Conservation (phyloP, 2,329 filamentous ascomycete genomes). For the Xylaria sp. region DNA sequence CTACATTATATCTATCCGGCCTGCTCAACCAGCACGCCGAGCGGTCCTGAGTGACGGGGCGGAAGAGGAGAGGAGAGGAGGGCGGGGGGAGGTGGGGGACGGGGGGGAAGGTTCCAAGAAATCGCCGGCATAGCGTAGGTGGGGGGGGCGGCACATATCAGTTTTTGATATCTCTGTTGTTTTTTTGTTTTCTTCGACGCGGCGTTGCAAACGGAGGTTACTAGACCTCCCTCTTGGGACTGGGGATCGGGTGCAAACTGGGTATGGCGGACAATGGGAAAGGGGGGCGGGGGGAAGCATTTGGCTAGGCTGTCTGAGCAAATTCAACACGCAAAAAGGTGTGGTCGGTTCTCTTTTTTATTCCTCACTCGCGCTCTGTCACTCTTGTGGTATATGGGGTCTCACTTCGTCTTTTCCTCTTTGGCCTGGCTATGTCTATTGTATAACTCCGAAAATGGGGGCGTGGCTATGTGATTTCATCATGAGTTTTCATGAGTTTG, state of each 20-base stretch:
- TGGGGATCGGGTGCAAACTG: not conserved
- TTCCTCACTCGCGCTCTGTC: slow-evolving; percentile 10
- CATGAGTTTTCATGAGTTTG: too few species aligned
- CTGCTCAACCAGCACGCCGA: slow-evolving; percentile 9
- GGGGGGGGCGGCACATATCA: slow-evolving; percentile 11
- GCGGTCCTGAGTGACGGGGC: slow-evolving; percentile 15
- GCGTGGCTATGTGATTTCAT: slow-evolving; percentile 30
- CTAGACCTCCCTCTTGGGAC: slow-evolving; percentile 16
- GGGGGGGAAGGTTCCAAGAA: not conserved
- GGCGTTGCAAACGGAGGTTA: slow-evolving; percentile 28
- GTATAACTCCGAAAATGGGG: slow-evolving; percentile 28
- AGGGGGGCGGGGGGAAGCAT: slow-evolving; percentile 14
- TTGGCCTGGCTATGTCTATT: slow-evolving; percentile 24
- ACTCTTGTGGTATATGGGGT: not conserved
- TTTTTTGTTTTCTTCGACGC: slow-evolving; percentile 1
- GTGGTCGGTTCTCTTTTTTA: slow-evolving; percentile 31
- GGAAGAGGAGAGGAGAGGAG: not conserved
- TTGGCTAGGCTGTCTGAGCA: slow-evolving; percentile 37
- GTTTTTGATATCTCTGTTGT: not conserved
- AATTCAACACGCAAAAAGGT: slow-evolving; percentile 24
- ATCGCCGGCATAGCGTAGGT: slow-evolving; percentile 24
- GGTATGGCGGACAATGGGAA: slow-evolving; percentile 16
- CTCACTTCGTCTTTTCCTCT: slow-evolving; percentile 10
- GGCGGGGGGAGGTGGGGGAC: not conserved
- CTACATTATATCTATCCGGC: slow-evolving; percentile 7